Evolutionary conservation across 805 yeast species (phyloP), one percentile per base, ranked within the genome.

Genomic region (Hyphopichia homilentoma): DNA sequence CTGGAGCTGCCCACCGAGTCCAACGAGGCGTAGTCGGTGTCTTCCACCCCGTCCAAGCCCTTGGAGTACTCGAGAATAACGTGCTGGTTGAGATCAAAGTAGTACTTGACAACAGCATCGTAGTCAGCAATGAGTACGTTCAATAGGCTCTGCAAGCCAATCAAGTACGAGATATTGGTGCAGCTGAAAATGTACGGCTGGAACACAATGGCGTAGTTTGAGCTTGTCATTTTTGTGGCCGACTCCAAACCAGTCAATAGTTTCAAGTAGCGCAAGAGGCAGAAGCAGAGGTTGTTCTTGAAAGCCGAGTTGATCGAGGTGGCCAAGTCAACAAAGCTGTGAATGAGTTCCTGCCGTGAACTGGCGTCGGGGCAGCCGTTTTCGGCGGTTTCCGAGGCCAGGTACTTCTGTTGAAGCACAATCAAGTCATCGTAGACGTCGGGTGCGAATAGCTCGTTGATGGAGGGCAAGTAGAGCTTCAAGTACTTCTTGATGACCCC

Each of bases 161-260:
- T 43, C 18, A 50, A 35, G 17, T 39, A 34, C 16, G 34, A 18
- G 12, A 49, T 33, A 24, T 40, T 39, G n/a, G 33, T 27, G 21
- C 40, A 34, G 11, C 39, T 40, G 26, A 57, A 50, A 13, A 59
- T 36, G 32, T 56, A 55, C 7, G 61, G 65, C 35, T 54, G 62
- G 38, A 57, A 59, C 18, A 59, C 51, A 16, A 57, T 59, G 9
- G 63, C 45, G 21, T 41, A 45, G 34, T 57, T 57, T 21, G 44
- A 40, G 9, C 47, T 34, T 5, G 55, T 36, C 65, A 59, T 59
- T 21, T 53, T 53, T 4, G 65, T 59, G 2, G 37, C 23, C 2
- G 35, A 41, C 21, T 41, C 44, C 25, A 43, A 42, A 2, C 29
- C 16, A 16, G 46, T 35, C n/a, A 59, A 34, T 13, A 34, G 27